Conservation (phyloP, 192 early-diverging fungal genomes). For the Linnemannia hyalina region DNA sequence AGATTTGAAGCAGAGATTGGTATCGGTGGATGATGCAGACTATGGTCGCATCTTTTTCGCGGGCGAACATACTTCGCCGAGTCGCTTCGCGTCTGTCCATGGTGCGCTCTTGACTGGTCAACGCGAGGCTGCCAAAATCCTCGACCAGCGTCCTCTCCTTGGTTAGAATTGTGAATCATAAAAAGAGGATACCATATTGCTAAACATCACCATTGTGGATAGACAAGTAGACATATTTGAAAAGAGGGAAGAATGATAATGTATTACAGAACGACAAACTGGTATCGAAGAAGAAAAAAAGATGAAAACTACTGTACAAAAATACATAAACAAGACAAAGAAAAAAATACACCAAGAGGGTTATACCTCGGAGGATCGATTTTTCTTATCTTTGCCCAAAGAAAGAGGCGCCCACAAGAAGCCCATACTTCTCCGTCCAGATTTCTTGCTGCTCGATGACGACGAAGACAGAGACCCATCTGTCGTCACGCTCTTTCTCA, state of each 20-base stretch:
- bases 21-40: slow-evolving; percentile 24
- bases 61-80: slow-evolving; percentile 57
- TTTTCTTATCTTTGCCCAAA: slow-evolving; percentile 21
- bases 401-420: slow-evolving; percentile 24
- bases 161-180: too few relatives aligned
- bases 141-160: not conserved
- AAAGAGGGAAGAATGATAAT: not conserved
- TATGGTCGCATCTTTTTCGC: slow-evolving; percentile 57
- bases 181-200: too few relatives aligned
- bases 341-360: not conserved
- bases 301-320: not conserved
- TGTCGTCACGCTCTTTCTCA: slow-evolving; percentile 41
- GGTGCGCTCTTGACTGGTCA: slow-evolving; percentile 60
- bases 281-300: not conserved
- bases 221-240: not conserved
- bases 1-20: not conserved
- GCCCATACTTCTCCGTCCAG: slow-evolving; percentile 20
- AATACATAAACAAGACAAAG: not conserved
- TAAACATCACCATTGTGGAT: too few relatives aligned
- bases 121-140: slow-evolving; percentile 40
- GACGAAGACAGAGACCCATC: slow-evolving; percentile 25
- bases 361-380: not conserved
- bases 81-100: slow-evolving; percentile 61
- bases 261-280: not conserved
- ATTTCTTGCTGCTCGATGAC: not conserved